Percentiles rank a stretch among this genome's conserved stretches.
phyloP scores from a whole-genome alignment of 2,329 filamentous ascomycete genomes.

The Exophiala sp. region DNA sequence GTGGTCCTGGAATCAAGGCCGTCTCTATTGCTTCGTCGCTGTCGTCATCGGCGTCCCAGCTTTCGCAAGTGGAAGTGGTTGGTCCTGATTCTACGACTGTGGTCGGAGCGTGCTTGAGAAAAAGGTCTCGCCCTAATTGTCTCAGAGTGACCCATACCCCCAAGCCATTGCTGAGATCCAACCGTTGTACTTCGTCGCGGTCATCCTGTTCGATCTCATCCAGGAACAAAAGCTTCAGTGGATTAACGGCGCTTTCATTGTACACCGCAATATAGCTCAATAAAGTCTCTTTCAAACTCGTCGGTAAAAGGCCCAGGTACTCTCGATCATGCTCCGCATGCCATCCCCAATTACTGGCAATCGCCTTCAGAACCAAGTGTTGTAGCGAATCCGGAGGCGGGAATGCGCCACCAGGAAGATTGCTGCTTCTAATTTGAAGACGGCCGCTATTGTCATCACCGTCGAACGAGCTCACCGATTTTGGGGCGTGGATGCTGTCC shows the following conservation, averaged over 20 bases:
- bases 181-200: conserved; percentile 42
- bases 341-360: conserved; percentile 53
- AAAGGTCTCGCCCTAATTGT: conserved; percentile 43
- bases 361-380: conserved; percentile 48
- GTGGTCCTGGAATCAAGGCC: conserved; percentile 5
- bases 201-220: conserved; percentile 21
- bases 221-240: conserved; percentile 48
- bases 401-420: conserved; percentile 38
- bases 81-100: conserved; percentile 1
- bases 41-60: conserved; percentile 38
- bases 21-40: not conserved
- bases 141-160: conserved; percentile 46
- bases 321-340: conserved; percentile 53
- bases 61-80: conserved; percentile 29
- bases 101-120: conserved; percentile 29
- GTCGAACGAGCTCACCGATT: conserved; percentile 3
- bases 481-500: conserved; percentile 25
- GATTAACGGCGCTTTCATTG: conserved; percentile 38
- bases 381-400: conserved; percentile 42
- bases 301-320: conserved; percentile 49
- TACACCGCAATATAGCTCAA: conserved; percentile 53
- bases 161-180: conserved; percentile 51
- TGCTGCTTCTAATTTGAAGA: conserved; percentile 23
- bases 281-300: conserved; percentile 47
- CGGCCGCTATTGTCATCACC: conserved; percentile 13